These are phyloP conservation scores for Cichorium intybus DNA, from an alignment of 140 eudicot species.

Conservation along the genomic window DNA sequence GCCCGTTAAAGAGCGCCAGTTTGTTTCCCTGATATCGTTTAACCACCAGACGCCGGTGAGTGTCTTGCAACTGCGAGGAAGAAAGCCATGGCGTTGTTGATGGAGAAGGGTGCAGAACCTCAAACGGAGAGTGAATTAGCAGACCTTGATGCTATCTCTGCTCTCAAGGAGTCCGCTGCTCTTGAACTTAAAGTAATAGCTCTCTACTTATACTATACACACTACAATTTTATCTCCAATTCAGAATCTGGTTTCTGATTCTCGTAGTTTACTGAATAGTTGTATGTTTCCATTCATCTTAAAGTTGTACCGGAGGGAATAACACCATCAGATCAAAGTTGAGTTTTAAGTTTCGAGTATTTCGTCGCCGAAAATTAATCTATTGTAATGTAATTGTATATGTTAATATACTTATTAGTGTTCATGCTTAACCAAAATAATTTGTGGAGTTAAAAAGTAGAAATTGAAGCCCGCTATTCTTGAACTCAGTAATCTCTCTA, in stretches of 20 bases:
- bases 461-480: conserved; percentile 42
- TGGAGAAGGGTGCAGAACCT: conserved; percentile 80
- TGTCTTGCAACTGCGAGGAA: not conserved
- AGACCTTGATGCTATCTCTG: conserved; percentile 72
- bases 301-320: not conserved
- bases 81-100: conserved; percentile 58
- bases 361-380: not conserved
- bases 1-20: conserved; percentile 17
- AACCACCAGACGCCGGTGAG: not conserved
- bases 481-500: conserved; percentile 47
- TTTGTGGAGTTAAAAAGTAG: no score
- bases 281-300: not conserved
- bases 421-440: not conserved
- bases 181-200: conserved; percentile 74
- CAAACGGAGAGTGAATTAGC: conserved; percentile 62
- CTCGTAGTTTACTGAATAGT: not conserved
- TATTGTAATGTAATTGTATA: not conserved
- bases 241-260: not conserved
- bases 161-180: conserved; percentile 74
- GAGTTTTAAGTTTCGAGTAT: not conserved
- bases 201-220: not conserved
- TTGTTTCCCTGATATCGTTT: not conserved
- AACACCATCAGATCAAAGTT: not conserved
- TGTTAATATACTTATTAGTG: not conserved
- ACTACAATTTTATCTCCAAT: not conserved